Percentiles rank a stretch among this genome's conserved stretches.
These are phyloP conservation scores for Endocalyx cinctus DNA, from an alignment of 2,329 filamentous ascomycete species.

Conservation along the genomic window DNA sequence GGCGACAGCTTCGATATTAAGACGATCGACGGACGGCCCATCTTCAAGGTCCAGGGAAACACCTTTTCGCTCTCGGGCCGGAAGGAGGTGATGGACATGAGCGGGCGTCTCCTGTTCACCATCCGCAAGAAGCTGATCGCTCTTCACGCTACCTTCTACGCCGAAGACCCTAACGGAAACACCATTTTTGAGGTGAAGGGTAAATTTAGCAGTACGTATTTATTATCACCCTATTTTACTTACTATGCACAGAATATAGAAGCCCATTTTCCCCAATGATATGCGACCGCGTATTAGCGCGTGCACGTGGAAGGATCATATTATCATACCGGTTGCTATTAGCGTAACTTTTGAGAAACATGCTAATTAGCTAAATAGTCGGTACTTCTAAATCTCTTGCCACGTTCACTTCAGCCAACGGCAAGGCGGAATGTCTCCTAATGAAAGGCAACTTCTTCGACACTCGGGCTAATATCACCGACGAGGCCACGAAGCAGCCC, in stretches of 20 bases:
- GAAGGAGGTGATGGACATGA: slow-evolving; percentile 52
- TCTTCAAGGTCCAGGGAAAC: slow-evolving; percentile 55
- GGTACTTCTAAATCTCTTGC: slow-evolving; percentile 50
- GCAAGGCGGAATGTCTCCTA: slow-evolving; percentile 39
- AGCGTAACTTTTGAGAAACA: too few species aligned
- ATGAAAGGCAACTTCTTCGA: slow-evolving; percentile 62
- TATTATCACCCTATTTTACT: neutral
- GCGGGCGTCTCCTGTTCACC: slow-evolving; percentile 52
- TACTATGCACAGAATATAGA: too few species aligned
- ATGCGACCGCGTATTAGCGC: too few species aligned
- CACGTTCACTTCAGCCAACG: slow-evolving; percentile 49
- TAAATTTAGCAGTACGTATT: slow-evolving; percentile 47
- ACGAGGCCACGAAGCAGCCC: slow-evolving; percentile 42
- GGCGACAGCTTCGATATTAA: slow-evolving; percentile 63
- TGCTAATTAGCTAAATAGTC: slow-evolving; percentile 41
- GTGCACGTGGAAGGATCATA: too few species aligned
- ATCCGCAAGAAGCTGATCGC: slow-evolving; percentile 49
- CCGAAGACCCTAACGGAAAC: slow-evolving; percentile 39
- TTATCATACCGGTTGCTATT: too few species aligned
- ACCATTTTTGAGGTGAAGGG: slow-evolving; percentile 53
- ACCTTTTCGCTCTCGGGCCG: slow-evolving; percentile 47
- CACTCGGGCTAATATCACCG: slow-evolving; percentile 51
- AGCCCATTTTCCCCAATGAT: too few species aligned
- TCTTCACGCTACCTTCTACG: slow-evolving; percentile 48
- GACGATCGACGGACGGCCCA: slow-evolving; percentile 45